These are phyloP conservation scores for Fusarium compactum DNA, from an alignment of 2,329 filamentous ascomycete species.

Conservation along the genomic window DNA sequence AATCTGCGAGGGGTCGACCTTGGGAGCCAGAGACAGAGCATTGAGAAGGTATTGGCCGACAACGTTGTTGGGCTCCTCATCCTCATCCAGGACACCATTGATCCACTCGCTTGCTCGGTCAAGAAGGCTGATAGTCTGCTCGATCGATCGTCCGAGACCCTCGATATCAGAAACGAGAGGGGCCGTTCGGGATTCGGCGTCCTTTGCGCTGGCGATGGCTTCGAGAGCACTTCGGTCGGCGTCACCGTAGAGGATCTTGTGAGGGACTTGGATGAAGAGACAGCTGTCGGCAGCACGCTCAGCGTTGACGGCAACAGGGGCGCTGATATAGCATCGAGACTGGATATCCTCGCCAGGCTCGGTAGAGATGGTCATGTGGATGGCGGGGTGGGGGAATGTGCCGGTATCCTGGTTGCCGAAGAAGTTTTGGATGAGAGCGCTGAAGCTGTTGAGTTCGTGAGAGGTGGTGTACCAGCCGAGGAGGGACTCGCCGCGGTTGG, in stretches of 20 bases:
- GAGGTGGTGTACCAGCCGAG: constrained; percentile 99
- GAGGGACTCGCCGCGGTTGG: constrained; percentile 91
- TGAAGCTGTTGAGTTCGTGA: constrained; percentile 97
- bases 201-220: constrained; percentile 84
- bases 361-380: constrained; percentile 95
- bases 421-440: constrained; percentile 97
- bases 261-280: constrained; percentile 96
- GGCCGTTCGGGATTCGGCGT: constrained; percentile 78
- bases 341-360: constrained; percentile 89
- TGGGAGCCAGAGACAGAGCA: constrained; percentile 90
- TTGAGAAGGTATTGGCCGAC: constrained; percentile 97
- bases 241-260: constrained; percentile 91
- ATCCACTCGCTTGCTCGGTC: constrained; percentile 94
- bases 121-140: constrained; percentile 88
- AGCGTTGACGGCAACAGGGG: constrained; percentile 92
- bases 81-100: constrained; percentile 92
- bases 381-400: constrained; percentile 96
- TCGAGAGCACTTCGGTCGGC: constrained; percentile 76
- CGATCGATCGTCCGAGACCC: constrained; percentile 84
- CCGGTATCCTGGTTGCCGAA: constrained; percentile 97
- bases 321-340: constrained; percentile 93
- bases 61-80: constrained; percentile 87
- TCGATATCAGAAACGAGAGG: constrained; percentile 89
- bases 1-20: constrained; percentile 90
- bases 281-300: constrained; percentile 97